Conservation (phyloP, 192 early-diverging fungal genomes). For the Coemansia sp. region DNA sequence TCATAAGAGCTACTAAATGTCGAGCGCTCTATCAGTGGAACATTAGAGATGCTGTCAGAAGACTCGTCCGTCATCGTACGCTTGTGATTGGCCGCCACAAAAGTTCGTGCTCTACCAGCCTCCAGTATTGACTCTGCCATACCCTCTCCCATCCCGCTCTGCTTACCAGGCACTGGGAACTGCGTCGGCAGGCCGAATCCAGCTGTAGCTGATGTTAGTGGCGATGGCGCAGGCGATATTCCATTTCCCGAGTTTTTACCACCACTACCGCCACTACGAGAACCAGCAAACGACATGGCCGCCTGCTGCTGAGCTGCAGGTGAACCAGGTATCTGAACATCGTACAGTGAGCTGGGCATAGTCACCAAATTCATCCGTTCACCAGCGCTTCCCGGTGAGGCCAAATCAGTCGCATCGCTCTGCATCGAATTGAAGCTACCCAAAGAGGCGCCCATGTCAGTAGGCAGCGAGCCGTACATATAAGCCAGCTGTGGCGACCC, state of each 20-base stretch:
- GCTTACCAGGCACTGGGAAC: neutral
- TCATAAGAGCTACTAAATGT: constrained; percentile 3
- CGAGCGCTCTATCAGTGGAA: constrained; percentile 37
- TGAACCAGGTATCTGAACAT: constrained; percentile 7
- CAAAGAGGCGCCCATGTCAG: constrained; percentile 13
- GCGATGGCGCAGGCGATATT: neutral
- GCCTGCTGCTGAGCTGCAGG: neutral
- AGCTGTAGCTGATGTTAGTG: neutral
- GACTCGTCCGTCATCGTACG: constrained; percentile 28
- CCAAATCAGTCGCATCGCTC: constrained; percentile 10
- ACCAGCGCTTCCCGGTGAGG: neutral
- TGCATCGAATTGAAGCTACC: constrained; percentile 22
- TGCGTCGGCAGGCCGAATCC: neutral
- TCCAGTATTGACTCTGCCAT: neutral
- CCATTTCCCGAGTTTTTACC: neutral
- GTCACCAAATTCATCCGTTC: neutral
- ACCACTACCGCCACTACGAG: neutral
- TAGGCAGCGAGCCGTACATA: constrained; percentile 13
- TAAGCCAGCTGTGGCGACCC: constrained; percentile 12
- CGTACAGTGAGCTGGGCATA: constrained; percentile 6
- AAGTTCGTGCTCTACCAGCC: neutral
- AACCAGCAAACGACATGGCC: neutral
- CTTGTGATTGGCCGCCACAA: constrained; percentile 2
- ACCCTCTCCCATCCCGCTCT: neutral
- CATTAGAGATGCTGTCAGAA: constrained; percentile 29